Evolutionary conservation across 176 grass and related monocot genomes (phyloP).

Genomic region (Lolium perenne): DNA sequence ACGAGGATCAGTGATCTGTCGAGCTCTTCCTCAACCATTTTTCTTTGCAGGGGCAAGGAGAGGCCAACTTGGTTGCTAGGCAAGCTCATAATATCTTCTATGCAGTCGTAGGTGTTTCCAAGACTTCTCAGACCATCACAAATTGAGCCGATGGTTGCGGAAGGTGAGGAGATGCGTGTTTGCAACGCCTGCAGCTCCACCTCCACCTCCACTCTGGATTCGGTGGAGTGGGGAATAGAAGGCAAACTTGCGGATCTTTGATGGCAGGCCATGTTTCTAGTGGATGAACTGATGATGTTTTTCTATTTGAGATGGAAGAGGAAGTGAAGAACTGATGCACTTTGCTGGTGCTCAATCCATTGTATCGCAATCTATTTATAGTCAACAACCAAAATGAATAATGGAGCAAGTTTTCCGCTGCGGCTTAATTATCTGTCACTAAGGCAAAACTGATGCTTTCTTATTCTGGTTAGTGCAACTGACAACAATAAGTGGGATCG

Average conservation of each 20-base stretch:
- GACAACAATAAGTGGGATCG: constrained; percentile 29
- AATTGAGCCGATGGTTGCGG: not conserved
- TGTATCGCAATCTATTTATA: constrained; percentile 31
- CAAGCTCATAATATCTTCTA: constrained; percentile 47
- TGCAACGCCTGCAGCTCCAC: constrained; percentile 41
- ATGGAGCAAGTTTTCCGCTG: not conserved
- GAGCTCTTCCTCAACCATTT: constrained; percentile 47
- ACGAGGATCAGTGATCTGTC: constrained; percentile 49
- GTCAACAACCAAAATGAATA: not conserved
- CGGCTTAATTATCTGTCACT: not conserved
- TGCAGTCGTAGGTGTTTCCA: constrained; percentile 30
- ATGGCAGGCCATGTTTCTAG: constrained; percentile 55
- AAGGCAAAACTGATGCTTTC: no score
- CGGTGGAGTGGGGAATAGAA: constrained; percentile 17
- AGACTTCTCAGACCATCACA: constrained; percentile 39
- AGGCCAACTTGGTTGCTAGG: constrained; percentile 53
- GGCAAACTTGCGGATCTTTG: constrained; percentile 56
- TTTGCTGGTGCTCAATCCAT: constrained; percentile 23
- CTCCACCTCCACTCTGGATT: constrained; percentile 46
- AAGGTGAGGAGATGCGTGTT: not conserved
- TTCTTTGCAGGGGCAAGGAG: constrained; percentile 21
- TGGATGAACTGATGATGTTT: not conserved
- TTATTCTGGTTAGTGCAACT: constrained; percentile 15
- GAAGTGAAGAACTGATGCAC: not conserved
- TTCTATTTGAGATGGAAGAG: constrained; percentile 28